Evolutionary conservation across 1,284 basidiomycete species (phyloP).

Genomic region (Tylopilus sp.): DNA sequence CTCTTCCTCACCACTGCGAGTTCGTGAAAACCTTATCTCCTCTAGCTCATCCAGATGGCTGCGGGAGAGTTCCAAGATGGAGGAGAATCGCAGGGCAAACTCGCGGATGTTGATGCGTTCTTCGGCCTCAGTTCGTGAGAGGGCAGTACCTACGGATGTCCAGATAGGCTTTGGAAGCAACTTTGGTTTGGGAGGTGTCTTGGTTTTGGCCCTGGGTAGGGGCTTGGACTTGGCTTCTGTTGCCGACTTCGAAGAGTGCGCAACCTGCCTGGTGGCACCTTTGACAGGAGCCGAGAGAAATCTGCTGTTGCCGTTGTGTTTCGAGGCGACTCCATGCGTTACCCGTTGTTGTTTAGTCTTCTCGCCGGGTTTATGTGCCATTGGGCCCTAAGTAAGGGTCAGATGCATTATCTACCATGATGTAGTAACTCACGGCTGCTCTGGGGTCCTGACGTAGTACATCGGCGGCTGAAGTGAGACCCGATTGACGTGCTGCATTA

Average conservation of each 20-base stretch:
- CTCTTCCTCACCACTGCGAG: conserved; percentile 39
- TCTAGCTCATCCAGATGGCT: conserved; percentile 64
- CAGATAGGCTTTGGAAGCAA: conserved; percentile 46
- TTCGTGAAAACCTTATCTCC: conserved; percentile 46
- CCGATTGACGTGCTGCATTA: conserved; percentile 37
- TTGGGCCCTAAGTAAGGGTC: conserved; percentile 26
- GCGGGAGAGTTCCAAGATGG: conserved; percentile 53
- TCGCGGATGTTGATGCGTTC: conserved; percentile 70
- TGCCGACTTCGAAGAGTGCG: conserved; percentile 10
- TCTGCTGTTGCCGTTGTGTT: conserved; percentile 3
- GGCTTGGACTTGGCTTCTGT: conserved; percentile 12
- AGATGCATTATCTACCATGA: conserved; percentile 5
- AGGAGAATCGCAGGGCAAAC: conserved; percentile 64
- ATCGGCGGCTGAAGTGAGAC: conserved; percentile 41
- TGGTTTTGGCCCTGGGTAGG: conserved; percentile 15
- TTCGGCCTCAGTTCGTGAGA: conserved; percentile 51
- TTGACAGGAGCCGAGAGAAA: conserved; percentile 19
- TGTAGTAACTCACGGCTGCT: conserved; percentile 31
- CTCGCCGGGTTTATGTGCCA: conserved; percentile 32
- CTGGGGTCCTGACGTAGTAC: conserved; percentile 38
- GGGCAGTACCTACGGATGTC: conserved; percentile 46
- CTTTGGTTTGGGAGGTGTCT: conserved; percentile 19
- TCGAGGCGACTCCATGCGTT: conserved; percentile 6
- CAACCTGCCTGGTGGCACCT: conserved; percentile 1
- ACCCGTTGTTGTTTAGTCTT: conserved; percentile 13